Evolutionary conservation across 495 filamentous ascomycete genomes (phyloP).

Genomic region (Aspergillus mulundensis): DNA sequence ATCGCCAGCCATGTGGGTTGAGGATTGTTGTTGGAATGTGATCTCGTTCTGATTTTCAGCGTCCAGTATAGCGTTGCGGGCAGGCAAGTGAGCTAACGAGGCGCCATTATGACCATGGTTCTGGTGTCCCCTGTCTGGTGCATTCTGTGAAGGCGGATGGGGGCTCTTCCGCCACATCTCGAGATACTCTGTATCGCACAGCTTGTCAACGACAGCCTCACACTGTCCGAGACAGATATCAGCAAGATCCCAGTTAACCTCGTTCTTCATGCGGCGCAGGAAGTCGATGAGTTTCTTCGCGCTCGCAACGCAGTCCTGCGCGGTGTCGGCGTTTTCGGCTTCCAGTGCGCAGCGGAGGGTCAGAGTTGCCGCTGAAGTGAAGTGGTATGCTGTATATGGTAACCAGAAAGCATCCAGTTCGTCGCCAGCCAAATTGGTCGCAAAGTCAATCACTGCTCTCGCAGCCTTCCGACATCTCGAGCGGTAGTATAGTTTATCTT

Average conservation of each 20-base stretch:
- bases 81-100: background rate
- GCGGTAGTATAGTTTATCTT: constrained; percentile 7
- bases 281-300: constrained; percentile 7
- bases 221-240: constrained; percentile 9
- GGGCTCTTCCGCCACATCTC: constrained; percentile 10
- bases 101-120: background rate
- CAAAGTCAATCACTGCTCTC: constrained; percentile 2
- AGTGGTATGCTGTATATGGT: constrained; percentile 8
- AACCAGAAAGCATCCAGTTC: constrained; percentile 5
- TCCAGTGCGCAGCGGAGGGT: constrained; percentile 6
- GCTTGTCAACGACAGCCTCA: constrained; percentile 4
- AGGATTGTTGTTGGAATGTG: background rate
- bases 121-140: background rate
- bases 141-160: background rate
- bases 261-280: constrained; percentile 4
- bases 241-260: constrained; percentile 1
- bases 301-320: constrained; percentile 1
- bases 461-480: constrained; percentile 5
- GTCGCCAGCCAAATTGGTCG: background rate
- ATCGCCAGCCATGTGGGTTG: background rate
- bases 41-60: background rate
- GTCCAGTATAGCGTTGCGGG: background rate
- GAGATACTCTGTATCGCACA: constrained; percentile 3
- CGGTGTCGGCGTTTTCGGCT: constrained; percentile 5
- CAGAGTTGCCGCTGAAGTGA: constrained; percentile 4